phyloP scores from a whole-genome alignment of 164 flowering plant genomes.

The Platanus orientalis region DNA sequence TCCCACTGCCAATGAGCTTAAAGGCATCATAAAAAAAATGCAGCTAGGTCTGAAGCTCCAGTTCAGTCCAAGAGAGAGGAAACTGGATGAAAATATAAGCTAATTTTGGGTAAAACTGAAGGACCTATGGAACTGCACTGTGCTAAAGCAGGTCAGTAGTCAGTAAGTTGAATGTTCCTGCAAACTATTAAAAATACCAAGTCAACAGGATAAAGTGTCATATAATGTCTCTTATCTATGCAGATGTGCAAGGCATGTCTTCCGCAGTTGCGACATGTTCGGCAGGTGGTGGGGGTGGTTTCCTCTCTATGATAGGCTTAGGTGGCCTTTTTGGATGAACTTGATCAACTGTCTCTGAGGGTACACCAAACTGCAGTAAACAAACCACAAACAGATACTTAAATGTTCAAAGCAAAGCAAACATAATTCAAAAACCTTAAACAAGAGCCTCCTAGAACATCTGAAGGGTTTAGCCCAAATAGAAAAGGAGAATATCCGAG shows the following conservation, averaged over 20 bases:
- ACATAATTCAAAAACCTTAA: not conserved
- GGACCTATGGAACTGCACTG: too few relatives aligned
- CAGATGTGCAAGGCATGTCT: constrained; percentile 53
- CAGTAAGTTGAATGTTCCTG: not conserved
- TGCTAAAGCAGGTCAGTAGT: not conserved
- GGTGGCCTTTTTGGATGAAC: constrained; percentile 59
- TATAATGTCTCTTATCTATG: constrained; percentile 18
- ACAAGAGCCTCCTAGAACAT: not conserved
- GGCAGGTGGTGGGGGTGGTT: constrained; percentile 20
- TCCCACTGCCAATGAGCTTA: too few relatives aligned
- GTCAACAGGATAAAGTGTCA: not conserved
- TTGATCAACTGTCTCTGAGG: constrained; percentile 38
- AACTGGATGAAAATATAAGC: too few relatives aligned
- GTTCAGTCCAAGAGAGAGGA: not conserved
- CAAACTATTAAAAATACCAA: not conserved
- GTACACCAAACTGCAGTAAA: constrained; percentile 51
- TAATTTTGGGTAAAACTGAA: too few relatives aligned
- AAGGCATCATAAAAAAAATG: too few relatives aligned
- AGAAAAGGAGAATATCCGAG: too few relatives aligned
- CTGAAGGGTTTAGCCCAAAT: too few relatives aligned
- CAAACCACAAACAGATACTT: not conserved
- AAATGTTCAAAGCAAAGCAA: not conserved
- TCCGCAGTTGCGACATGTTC: constrained; percentile 21
- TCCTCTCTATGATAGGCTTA: constrained; percentile 39
- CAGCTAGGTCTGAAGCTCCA: not conserved